These are phyloP conservation scores for Tetratostichococcus sp. DNA, from an alignment of 139 green algal species.

Conservation along the genomic window DNA sequence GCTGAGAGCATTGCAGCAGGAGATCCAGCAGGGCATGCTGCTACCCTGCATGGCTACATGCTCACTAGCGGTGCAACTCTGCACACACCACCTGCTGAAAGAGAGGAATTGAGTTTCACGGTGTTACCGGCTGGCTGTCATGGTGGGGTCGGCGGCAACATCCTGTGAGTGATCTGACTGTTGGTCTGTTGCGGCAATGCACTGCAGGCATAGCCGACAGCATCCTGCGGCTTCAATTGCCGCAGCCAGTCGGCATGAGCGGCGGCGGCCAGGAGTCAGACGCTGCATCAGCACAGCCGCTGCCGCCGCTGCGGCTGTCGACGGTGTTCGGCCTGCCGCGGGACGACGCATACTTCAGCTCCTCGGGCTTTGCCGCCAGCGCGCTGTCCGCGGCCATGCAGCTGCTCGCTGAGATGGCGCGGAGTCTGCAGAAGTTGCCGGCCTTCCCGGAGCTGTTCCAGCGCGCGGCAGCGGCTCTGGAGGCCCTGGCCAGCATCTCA, in stretches of 20 bases:
- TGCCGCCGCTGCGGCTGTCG: conserved; percentile 7
- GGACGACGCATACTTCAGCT: conserved; percentile 1
- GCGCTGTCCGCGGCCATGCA: conserved; percentile 36
- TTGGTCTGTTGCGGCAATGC: too few relatives aligned
- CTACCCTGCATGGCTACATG: too few relatives aligned
- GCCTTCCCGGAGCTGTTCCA: conserved; percentile 54
- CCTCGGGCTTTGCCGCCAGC: conserved; percentile 25
- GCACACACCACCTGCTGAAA: too few relatives aligned
- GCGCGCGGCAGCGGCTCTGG: conserved; percentile 12
- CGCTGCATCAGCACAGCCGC: too few relatives aligned
- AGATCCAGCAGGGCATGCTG: too few relatives aligned
- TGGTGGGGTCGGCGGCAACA: too few relatives aligned
- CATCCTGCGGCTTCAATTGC: not conserved
- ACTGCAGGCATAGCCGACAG: not conserved
- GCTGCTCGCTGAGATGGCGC: conserved; percentile 18
- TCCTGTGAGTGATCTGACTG: too few relatives aligned
- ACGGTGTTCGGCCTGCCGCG: not conserved
- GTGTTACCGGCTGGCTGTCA: too few relatives aligned
- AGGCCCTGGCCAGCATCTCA: conserved; percentile 10
- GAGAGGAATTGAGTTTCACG: too few relatives aligned
- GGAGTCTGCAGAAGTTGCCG: conserved; percentile 20
- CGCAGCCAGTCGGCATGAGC: not conserved
- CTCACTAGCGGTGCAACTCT: too few relatives aligned
- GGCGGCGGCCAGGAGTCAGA: not conserved
- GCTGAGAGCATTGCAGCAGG: too few relatives aligned